Evolutionary conservation across 2,329 filamentous ascomycete genomes (phyloP).

Genomic region (Pseudogymnoascus sp.): DNA sequence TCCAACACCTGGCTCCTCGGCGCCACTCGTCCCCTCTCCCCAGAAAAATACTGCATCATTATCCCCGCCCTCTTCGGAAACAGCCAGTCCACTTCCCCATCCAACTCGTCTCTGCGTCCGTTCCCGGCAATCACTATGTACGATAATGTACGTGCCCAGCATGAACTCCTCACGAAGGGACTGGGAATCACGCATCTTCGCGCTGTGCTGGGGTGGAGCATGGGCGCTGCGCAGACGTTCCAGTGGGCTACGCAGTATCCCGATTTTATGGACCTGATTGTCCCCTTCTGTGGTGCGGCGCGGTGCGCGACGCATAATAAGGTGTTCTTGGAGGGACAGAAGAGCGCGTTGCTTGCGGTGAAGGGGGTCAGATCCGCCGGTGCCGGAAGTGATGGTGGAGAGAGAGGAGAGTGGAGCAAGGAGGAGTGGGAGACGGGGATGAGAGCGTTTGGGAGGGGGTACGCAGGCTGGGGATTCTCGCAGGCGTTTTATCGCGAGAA

Average conservation of each 20-base stretch:
- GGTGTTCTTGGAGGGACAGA: constrained; percentile 59
- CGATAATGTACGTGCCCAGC: constrained; percentile 61
- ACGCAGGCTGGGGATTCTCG: constrained; percentile 75
- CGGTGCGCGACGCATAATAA: constrained; percentile 59
- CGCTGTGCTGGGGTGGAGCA: constrained; percentile 61
- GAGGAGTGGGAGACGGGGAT: constrained; percentile 49
- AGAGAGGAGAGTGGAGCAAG: constrained; percentile 41
- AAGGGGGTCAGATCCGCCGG: constrained; percentile 45
- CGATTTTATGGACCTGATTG: constrained; percentile 56
- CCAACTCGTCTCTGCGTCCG: constrained; percentile 47
- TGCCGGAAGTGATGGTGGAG: constrained; percentile 29
- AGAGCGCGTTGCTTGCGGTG: constrained; percentile 48
- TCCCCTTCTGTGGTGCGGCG: constrained; percentile 60
- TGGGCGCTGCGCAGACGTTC: constrained; percentile 60
- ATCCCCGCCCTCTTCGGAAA: constrained; percentile 63
- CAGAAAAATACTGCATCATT: constrained; percentile 59
- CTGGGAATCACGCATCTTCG: constrained; percentile 51
- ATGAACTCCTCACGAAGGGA: constrained; percentile 56
- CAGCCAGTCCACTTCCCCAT: constrained; percentile 59
- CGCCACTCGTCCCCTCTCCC: constrained; percentile 54
- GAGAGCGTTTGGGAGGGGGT: constrained; percentile 65
- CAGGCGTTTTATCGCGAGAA: constrained; percentile 70
- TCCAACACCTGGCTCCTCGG: constrained; percentile 72
- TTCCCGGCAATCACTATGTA: constrained; percentile 59
- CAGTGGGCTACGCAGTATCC: constrained; percentile 42